Evolutionary conservation across 78 protist species (phyloP).

Genomic region (Chrysochromulina parva): DNA sequence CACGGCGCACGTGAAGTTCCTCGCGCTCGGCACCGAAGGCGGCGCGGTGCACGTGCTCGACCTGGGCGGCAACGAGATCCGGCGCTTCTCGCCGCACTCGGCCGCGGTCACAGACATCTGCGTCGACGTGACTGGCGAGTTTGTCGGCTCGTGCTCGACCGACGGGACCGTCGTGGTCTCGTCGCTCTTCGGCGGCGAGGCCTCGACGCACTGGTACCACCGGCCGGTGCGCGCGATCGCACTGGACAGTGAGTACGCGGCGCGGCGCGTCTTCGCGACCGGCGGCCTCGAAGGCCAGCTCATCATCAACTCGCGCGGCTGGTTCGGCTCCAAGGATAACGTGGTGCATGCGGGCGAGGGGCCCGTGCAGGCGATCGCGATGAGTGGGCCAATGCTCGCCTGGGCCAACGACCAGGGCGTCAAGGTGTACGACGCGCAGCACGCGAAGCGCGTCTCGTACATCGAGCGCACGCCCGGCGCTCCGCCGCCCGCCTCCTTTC

Average conservation of each 20-base stretch:
- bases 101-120: constrained; percentile 68
- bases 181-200: too few species aligned
- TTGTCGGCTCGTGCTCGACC: constrained; percentile 81
- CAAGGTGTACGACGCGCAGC: constrained; percentile 75
- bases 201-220: background rate
- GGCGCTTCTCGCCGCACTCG: constrained; percentile 49
- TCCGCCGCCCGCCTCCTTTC: constrained; percentile 62
- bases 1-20: background rate
- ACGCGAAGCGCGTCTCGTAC: constrained; percentile 63
- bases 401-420: constrained; percentile 91
- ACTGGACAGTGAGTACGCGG: constrained; percentile 74
- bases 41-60: constrained; percentile 33
- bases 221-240: constrained; percentile 71
- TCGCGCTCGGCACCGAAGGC: constrained; percentile 25
- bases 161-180: constrained; percentile 67
- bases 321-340: constrained; percentile 64
- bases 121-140: constrained; percentile 82
- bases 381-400: constrained; percentile 80
- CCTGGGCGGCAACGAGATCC: constrained; percentile 1
- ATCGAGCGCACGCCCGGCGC: constrained; percentile 53
- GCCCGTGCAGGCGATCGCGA: constrained; percentile 63
- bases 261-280: constrained; percentile 60
- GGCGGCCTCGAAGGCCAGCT: constrained; percentile 89
- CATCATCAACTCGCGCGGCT: constrained; percentile 53
- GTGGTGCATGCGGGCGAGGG: constrained; percentile 80